These are phyloP conservation scores for Chlamydomonas eustigma DNA, from an alignment of 139 green algal species.

Conservation along the genomic window DNA sequence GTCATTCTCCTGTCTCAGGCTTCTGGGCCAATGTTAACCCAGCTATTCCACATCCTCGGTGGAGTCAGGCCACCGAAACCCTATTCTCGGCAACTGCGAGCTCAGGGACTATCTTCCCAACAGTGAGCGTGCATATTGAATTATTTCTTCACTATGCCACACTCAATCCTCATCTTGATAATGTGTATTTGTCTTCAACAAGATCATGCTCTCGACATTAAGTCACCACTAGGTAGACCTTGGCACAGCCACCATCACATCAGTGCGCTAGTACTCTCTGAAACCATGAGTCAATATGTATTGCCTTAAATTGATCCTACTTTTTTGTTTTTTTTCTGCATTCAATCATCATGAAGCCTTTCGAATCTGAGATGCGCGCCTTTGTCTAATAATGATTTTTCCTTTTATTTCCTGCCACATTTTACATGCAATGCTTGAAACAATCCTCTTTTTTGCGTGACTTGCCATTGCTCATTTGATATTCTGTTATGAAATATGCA, in stretches of 20 bases:
- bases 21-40: neutral
- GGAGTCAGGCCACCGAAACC: neutral
- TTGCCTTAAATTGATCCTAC: neutral
- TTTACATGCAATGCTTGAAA: no score
- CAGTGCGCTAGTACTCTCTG: no score
- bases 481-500: neutral
- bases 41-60: slow-evolving; percentile 6
- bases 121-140: neutral
- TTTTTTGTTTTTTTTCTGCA: neutral
- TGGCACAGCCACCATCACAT: no score
- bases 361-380: neutral
- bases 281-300: no score
- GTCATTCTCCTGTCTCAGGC: neutral
- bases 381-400: neutral
- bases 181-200: neutral
- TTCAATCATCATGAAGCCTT: neutral
- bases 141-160: neutral
- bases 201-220: no score
- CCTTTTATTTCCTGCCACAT: neutral
- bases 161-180: neutral
- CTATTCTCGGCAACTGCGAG: neutral
- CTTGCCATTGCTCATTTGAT: neutral
- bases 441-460: no score
- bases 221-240: no score
- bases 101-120: neutral